Evolutionary conservation across 1,284 basidiomycete genomes (phyloP).

Genomic region (Fomitopsis palustris): DNA sequence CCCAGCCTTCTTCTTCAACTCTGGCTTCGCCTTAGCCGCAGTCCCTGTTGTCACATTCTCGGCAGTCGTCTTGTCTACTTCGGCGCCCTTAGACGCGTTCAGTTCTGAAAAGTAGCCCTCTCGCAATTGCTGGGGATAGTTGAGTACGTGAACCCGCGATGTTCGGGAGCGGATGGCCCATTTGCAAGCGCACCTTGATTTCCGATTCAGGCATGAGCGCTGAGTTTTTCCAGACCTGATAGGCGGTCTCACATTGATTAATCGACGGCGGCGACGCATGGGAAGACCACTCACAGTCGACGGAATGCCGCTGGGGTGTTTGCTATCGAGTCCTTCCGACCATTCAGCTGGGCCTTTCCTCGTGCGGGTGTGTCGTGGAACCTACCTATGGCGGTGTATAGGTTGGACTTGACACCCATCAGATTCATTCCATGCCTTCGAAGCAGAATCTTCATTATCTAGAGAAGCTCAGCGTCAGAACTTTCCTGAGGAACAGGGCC

Average conservation of each 20-base stretch:
- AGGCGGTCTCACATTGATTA: neutral
- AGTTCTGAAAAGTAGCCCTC: constrained; percentile 52
- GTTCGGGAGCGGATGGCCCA: neutral
- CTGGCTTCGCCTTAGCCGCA: constrained; percentile 34
- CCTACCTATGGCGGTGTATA: constrained; percentile 61
- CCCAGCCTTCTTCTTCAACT: constrained; percentile 40
- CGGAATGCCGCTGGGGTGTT: constrained; percentile 66
- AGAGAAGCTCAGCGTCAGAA: neutral
- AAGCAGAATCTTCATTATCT: constrained; percentile 68
- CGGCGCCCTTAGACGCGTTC: constrained; percentile 24
- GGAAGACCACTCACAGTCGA: constrained; percentile 49
- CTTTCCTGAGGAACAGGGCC: neutral
- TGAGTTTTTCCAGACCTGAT: constrained; percentile 63
- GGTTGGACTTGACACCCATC: constrained; percentile 64
- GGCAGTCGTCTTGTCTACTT: constrained; percentile 21
- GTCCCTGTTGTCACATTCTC: constrained; percentile 12
- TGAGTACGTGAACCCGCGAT: neutral
- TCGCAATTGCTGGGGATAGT: constrained; percentile 46
- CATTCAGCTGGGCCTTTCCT: neutral
- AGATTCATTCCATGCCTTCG: constrained; percentile 60
- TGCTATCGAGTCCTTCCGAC: constrained; percentile 60
- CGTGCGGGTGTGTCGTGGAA: neutral
- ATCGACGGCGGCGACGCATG: neutral
- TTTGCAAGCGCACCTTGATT: constrained; percentile 43
- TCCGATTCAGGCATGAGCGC: constrained; percentile 56